Conservation (phyloP, 805 yeast genomes). For the Pichia phayaonensis region DNA sequence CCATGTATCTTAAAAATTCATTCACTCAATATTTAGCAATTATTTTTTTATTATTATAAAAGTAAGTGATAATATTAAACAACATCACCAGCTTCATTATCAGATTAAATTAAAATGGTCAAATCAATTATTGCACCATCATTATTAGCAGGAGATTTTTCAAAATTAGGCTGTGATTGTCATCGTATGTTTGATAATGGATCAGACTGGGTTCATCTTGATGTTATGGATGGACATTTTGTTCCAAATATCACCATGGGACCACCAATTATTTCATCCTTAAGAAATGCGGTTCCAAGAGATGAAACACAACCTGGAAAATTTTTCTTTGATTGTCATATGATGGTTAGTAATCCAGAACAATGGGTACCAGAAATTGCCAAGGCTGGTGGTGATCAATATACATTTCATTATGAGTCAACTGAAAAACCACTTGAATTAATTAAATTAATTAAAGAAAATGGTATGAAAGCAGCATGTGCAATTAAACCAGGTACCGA, state of each 20-base stretch:
- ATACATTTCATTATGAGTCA: constrained; percentile 93
- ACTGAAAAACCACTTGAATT: constrained; percentile 69
- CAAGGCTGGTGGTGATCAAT: constrained; percentile 90
- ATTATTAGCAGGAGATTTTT: constrained; percentile 85
- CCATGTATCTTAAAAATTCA: too few relatives aligned
- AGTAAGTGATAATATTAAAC: too few relatives aligned
- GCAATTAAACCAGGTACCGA: constrained; percentile 93
- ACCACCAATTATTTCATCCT: constrained; percentile 74
- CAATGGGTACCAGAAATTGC: constrained; percentile 92
- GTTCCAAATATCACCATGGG: constrained; percentile 96
- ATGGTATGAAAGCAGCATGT: constrained; percentile 90
- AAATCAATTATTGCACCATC: constrained; percentile 89
- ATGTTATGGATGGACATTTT: constrained; percentile 98
- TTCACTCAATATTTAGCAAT: too few relatives aligned
- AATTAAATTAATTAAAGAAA: constrained; percentile 63
- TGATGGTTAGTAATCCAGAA: constrained; percentile 94
- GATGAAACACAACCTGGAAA: constrained; percentile 14
- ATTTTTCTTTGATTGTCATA: constrained; percentile 83
- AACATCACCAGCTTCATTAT: too few relatives aligned
- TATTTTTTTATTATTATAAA: too few relatives aligned
- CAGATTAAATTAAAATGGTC: constrained; percentile 45
- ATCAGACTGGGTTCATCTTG: constrained; percentile 97
- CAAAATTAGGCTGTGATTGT: constrained; percentile 83
- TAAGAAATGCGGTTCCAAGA: constrained; percentile 72
- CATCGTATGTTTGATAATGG: constrained; percentile 68